Evolutionary conservation across 2,329 filamentous ascomycete species (phyloP).

Genomic region (Tolypocladium cylindrosporum): DNA sequence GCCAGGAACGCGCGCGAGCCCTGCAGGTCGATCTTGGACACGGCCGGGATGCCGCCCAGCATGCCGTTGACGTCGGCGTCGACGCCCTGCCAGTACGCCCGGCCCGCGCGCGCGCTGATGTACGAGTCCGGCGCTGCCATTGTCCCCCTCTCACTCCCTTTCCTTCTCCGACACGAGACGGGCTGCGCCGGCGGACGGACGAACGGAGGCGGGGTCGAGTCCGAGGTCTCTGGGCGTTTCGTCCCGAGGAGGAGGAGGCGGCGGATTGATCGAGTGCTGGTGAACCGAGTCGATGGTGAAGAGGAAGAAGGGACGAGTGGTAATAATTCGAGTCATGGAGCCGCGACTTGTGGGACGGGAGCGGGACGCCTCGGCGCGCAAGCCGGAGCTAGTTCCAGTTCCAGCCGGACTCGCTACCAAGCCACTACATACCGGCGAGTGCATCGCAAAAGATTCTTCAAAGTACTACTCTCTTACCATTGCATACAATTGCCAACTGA

Average conservation of each 20-base stretch:
- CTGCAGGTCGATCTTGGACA: conserved; percentile 46
- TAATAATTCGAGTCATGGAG: neutral
- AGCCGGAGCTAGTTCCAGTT: neutral
- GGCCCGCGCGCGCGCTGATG: conserved; percentile 23
- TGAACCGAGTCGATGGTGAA: neutral
- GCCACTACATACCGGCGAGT: neutral
- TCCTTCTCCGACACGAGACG: neutral
- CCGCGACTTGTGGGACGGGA: neutral
- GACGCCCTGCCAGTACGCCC: conserved; percentile 33
- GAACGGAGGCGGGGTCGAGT: neutral
- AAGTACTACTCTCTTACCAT: too few relatives aligned
- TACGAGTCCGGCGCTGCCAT: conserved; percentile 12
- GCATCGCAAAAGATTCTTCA: too few relatives aligned
- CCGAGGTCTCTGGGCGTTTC: neutral
- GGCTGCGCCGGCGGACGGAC: neutral
- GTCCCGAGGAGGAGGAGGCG: neutral
- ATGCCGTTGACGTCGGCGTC: conserved; percentile 50
- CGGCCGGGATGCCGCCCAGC: conserved; percentile 53
- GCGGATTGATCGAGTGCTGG: neutral
- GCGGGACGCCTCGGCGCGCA: neutral
- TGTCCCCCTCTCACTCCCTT: neutral
- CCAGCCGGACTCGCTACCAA: neutral
- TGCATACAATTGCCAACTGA: too few relatives aligned
- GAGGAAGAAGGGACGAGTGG: neutral
- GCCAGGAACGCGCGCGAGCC: conserved; percentile 51